Evolutionary conservation across 495 filamentous ascomycete genomes (phyloP).

Genomic region (Hypoxylon fuscum): DNA sequence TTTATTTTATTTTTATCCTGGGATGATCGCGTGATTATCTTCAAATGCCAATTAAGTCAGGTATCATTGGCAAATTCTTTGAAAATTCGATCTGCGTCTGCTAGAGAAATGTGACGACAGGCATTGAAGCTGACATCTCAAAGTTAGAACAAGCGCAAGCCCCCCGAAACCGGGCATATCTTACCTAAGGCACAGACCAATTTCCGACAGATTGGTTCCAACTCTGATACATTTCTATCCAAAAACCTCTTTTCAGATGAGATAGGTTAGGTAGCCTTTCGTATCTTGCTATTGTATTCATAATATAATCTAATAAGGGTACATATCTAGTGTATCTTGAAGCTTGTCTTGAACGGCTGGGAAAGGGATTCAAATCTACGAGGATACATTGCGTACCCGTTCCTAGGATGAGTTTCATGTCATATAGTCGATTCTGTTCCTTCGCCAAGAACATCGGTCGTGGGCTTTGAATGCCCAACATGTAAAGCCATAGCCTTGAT

Average conservation of each 20-base stretch:
- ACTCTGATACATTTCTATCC: conserved; percentile 6
- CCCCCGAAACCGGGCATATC: conserved; percentile 38
- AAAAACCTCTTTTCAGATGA: no score
- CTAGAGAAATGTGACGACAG: conserved; percentile 11
- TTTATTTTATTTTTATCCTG: not conserved
- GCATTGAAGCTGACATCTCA: conserved; percentile 12
- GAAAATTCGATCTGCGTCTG: conserved; percentile 7
- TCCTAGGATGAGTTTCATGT: no score
- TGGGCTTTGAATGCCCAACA: not conserved
- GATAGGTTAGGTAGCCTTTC: no score
- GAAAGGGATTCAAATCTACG: no score
- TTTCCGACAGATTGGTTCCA: conserved; percentile 33
- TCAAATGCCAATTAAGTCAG: conserved; percentile 16
- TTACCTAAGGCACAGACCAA: conserved; percentile 6
- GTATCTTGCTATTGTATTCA: no score
- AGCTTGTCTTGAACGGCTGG: no score
- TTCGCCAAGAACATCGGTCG: not conserved
- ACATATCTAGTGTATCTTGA: no score
- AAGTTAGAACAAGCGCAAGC: conserved; percentile 27
- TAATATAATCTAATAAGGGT: not conserved
- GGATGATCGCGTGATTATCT: conserved; percentile 32
- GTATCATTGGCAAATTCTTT: conserved; percentile 17
- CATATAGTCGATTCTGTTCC: not conserved
- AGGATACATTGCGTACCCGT: no score
- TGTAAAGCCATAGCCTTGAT: not conserved